phyloP scores from a whole-genome alignment of 306 rosid genomes.

The Sechiopsis laciniata region DNA sequence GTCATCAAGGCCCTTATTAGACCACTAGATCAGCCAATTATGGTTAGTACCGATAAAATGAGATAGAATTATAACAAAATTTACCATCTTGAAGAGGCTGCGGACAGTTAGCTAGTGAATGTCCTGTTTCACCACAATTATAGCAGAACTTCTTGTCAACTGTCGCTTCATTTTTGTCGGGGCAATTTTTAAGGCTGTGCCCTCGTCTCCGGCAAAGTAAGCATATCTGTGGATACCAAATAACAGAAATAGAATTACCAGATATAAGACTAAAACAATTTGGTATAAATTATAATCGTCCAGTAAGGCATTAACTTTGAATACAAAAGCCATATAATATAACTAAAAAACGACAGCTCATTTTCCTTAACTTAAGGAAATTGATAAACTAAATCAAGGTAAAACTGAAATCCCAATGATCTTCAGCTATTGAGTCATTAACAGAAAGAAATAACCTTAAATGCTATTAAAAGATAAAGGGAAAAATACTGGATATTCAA shows the following conservation, averaged over 20 bases:
- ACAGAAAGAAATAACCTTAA: not conserved
- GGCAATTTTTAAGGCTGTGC: constrained; percentile 79
- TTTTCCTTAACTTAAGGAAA: not conserved
- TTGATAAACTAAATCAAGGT: not conserved
- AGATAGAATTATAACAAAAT: not conserved
- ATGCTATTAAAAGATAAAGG: not conserved
- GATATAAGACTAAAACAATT: not conserved
- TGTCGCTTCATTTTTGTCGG: constrained; percentile 37
- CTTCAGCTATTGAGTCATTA: not conserved
- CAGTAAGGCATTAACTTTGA: not conserved
- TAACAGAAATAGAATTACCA: not conserved
- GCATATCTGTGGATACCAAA: constrained; percentile 54
- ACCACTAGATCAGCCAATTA: too few species aligned
- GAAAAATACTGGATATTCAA: not conserved
- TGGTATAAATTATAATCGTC: not conserved
- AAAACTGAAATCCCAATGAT: not conserved
- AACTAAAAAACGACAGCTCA: not conserved
- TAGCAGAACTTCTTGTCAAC: constrained; percentile 53
- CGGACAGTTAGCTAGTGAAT: constrained; percentile 58
- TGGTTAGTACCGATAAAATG: not conserved
- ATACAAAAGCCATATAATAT: not conserved
- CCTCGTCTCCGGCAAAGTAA: constrained; percentile 79
- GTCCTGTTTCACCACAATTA: constrained; percentile 82
- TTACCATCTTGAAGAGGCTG: constrained; percentile 65
- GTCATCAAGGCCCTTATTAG: too few species aligned